Conservation (phyloP, 2,329 filamentous ascomycete species). For the Neocucurbitaria cava region DNA sequence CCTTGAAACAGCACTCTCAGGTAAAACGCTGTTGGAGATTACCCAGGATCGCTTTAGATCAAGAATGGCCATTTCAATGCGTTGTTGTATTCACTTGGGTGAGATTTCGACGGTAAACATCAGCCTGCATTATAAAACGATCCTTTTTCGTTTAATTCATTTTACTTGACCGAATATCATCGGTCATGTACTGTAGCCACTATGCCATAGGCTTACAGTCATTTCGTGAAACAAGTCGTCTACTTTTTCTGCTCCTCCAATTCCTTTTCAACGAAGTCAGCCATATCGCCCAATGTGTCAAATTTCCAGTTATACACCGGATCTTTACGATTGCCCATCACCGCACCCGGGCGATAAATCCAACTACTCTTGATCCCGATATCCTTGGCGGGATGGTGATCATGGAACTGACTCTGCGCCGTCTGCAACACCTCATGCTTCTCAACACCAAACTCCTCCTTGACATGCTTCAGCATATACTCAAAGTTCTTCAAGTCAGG, state of each 20-base stretch:
- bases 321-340: constrained; percentile 55
- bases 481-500: constrained; percentile 70
- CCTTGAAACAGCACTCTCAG: too few species aligned
- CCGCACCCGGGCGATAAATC: constrained; percentile 64
- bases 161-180: too few species aligned
- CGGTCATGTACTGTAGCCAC: too few species aligned
- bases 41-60: too few species aligned
- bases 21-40: too few species aligned
- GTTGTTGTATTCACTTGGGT: too few species aligned
- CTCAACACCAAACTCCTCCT: constrained; percentile 62
- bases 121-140: too few species aligned
- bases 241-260: constrained; percentile 16
- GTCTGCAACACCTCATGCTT: constrained; percentile 69
- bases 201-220: not conserved
- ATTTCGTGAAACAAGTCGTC: not conserved
- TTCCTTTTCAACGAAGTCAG: constrained; percentile 59
- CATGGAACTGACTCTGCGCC: constrained; percentile 71
- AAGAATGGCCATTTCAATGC: too few species aligned
- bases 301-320: constrained; percentile 61
- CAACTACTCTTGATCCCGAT: constrained; percentile 68
- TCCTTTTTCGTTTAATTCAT: too few species aligned
- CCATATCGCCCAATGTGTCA: constrained; percentile 66
- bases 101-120: too few species aligned
- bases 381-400: constrained; percentile 70
- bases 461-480: constrained; percentile 65